A percentile compares a stretch with the other conserved stretches of the same genome.
phyloP scores from a whole-genome alignment of 2,329 filamentous ascomycete genomes.

The Nemania sp. region DNA sequence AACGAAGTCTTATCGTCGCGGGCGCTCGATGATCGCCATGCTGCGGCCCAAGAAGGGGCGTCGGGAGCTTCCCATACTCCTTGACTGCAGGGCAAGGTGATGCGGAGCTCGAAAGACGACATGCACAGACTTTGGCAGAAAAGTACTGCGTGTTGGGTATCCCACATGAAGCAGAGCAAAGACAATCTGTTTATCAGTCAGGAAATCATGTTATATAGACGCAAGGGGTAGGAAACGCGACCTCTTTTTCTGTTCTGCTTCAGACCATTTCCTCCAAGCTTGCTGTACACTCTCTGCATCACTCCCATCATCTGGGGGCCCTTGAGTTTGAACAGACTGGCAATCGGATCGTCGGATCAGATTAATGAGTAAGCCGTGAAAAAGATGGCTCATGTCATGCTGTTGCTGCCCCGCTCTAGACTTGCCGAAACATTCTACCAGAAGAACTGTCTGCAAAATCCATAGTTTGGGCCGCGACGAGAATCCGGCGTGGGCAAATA shows the following conservation, averaged over 20 bases:
- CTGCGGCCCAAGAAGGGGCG: constrained; percentile 52
- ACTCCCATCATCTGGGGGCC: constrained; percentile 33
- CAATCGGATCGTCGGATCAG: constrained; percentile 44
- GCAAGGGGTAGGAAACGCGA: constrained; percentile 25
- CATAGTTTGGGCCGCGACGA: constrained; percentile 62
- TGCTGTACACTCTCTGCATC: constrained; percentile 46
- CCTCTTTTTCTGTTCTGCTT: constrained; percentile 62
- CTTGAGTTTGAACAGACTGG: constrained; percentile 39
- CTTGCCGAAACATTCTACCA: constrained; percentile 68
- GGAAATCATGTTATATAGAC: background rate
- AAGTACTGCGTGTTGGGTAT: constrained; percentile 65
- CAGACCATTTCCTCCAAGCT: constrained; percentile 57
- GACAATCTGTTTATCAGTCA: constrained; percentile 44
- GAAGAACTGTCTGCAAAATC: constrained; percentile 62
- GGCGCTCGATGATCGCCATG: constrained; percentile 40
- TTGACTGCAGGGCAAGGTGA: constrained; percentile 58
- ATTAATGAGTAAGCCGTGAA: constrained; percentile 44
- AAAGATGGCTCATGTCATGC: constrained; percentile 65
- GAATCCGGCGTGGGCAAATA: constrained; percentile 61
- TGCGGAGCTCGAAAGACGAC: constrained; percentile 65
- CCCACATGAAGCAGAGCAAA: constrained; percentile 67
- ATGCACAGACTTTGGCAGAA: constrained; percentile 70
- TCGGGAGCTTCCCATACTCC: constrained; percentile 60
- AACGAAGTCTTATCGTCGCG: constrained; percentile 45
- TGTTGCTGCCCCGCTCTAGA: constrained; percentile 64